These are phyloP conservation scores for Straminergon stramineum DNA, from an alignment of 225 moss, liverwort and hornwort genomes.

Conservation along the genomic window DNA sequence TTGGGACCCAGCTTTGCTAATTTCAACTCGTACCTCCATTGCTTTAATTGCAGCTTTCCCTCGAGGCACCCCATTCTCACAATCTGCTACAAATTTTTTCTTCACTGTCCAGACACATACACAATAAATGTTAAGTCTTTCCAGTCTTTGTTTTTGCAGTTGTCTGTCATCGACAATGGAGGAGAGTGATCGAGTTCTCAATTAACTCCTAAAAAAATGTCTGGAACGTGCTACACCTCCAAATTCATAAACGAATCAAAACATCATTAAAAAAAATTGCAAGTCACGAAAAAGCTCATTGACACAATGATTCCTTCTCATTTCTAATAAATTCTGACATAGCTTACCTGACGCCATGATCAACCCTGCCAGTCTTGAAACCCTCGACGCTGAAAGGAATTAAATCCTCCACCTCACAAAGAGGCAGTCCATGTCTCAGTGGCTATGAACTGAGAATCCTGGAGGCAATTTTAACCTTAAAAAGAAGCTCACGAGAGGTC, in stretches of 20 bases:
- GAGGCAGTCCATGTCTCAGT: not conserved
- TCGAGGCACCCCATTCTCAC: not conserved
- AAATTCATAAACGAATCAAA: not conserved
- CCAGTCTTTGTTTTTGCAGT: not conserved
- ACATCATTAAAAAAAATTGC: not conserved
- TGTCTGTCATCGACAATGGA: not conserved
- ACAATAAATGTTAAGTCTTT: not conserved
- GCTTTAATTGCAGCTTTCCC: slow-evolving; percentile 31
- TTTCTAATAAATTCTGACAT: not conserved
- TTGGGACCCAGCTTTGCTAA: not conserved
- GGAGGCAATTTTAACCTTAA: not conserved
- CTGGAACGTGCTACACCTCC: not conserved
- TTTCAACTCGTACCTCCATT: slow-evolving; percentile 16
- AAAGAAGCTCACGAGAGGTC: not conserved
- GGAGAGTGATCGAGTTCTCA: not conserved
- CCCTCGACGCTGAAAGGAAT: not conserved
- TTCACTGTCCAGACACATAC: not conserved
- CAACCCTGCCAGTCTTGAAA: not conserved
- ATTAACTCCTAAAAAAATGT: not conserved
- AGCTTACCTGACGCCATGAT: slow-evolving; percentile 14
- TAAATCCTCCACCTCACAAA: not conserved
- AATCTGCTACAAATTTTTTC: not conserved
- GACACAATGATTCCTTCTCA: not conserved
- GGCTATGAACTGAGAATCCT: not conserved
- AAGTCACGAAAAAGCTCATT: not conserved